Base-by-base conservation (phyloP, 2,329 filamentous ascomycete genomes). In the Cercospora nicotianae region DNA sequence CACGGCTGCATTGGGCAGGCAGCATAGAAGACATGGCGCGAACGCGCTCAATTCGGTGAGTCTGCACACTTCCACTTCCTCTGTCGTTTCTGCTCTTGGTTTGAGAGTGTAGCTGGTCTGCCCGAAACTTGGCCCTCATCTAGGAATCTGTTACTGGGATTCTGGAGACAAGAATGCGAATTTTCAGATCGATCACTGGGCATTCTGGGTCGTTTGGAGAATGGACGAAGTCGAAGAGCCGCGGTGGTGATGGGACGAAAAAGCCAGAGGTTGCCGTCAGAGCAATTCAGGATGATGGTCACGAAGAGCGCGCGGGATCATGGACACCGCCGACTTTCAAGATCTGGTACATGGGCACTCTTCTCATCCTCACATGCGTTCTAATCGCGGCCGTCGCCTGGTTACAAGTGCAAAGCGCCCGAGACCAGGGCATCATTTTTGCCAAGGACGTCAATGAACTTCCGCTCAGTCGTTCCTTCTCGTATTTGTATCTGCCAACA, bases 401-500 rank as follows among this genome's bases (percentile, higher is more conserved):
- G 0, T 72, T 88, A 0, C 80, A 84, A 0, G 74, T 78, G 1
- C 76, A 74, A 0, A 85, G 82, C 26, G 6, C 3, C 26, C 3
- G 26, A 28, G 26, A 28, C 3, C 80, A 82, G 0, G 87, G 85
- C 0, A 75, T 83, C 3, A 65, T 82, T 0, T 81, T 83, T 26
- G 79, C 80, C 0, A 31, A 74, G 0, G 72, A 73, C 1, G 77
- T 80, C 65, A 76, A 74, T 18, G 75, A 75, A 2, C 74, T 88
- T 0, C 80, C 86, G 0, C 2, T 77, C 0, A 68, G 70, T 0
- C 76, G 75, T 0, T 79, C 70, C 0, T 81, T 86, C 4, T 64
- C 75, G 0, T 87, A 86, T n/a, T 72, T 84, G 0, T 88, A 87
- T 58, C 70, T 84, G 0, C 87, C 87, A 0, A 89, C 84, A 0